A percentile compares a stretch with the other conserved stretches of the same genome.
phyloP scores from a whole-genome alignment of 1,284 basidiomycete genomes.

The Sparassis latifolia region DNA sequence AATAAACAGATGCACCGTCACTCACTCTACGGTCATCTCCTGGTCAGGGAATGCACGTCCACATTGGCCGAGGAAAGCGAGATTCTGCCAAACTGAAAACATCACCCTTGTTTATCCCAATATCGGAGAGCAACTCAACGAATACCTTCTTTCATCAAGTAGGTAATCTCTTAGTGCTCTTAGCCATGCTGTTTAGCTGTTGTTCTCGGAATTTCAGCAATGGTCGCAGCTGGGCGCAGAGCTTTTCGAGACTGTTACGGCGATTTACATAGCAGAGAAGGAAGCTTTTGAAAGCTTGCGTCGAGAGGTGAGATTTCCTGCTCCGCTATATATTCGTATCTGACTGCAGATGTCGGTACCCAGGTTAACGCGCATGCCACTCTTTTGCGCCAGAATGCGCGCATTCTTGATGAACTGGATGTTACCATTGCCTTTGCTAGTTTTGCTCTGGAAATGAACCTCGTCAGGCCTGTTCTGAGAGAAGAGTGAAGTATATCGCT shows the following conservation, averaged over 20 bases:
- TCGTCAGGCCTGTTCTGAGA: slow-evolving; percentile 67
- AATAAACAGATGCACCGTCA: slow-evolving; percentile 54
- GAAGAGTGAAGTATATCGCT: slow-evolving; percentile 55
- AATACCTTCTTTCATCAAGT: slow-evolving; percentile 70
- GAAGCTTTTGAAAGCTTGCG: slow-evolving; percentile 67
- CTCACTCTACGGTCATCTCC: slow-evolving; percentile 64
- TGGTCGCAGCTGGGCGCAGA: slow-evolving; percentile 71
- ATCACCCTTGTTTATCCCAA: slow-evolving; percentile 44
- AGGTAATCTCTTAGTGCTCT: slow-evolving; percentile 8
- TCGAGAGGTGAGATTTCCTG: slow-evolving; percentile 41
- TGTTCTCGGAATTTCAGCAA: slow-evolving; percentile 35
- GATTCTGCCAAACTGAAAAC: slow-evolving; percentile 45
- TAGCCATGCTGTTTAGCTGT: neutral
- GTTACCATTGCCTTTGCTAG: slow-evolving; percentile 79
- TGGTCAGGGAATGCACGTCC: slow-evolving; percentile 68
- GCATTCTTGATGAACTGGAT: slow-evolving; percentile 86
- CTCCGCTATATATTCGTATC: neutral
- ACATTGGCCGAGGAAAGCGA: slow-evolving; percentile 56
- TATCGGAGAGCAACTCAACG: slow-evolving; percentile 60
- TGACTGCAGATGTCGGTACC: neutral
- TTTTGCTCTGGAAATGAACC: slow-evolving; percentile 75
- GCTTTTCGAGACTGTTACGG: slow-evolving; percentile 52
- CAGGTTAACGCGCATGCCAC: slow-evolving; percentile 59
- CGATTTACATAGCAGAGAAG: slow-evolving; percentile 56
- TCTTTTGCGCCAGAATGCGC: slow-evolving; percentile 67